Percentiles rank a stretch among this genome's conserved stretches.
Conservation (phyloP, 139 green algal species). For the Zygnema cylindricum region DNA sequence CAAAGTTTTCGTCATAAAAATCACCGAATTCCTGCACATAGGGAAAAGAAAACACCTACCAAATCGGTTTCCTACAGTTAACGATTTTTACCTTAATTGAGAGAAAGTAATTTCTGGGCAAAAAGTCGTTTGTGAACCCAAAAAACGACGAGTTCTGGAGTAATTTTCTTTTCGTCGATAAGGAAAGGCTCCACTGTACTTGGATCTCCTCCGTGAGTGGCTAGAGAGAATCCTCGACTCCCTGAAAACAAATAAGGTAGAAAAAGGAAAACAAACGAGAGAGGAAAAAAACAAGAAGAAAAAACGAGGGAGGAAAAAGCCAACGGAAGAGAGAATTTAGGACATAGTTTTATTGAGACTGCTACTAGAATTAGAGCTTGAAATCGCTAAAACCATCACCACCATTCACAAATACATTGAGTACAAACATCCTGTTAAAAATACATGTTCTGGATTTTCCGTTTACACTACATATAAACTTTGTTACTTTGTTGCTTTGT, state of each 20-base stretch:
- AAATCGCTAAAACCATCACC: too few species aligned
- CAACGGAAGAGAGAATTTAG: neutral
- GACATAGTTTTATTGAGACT: too few species aligned
- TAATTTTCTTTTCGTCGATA: constrained; percentile 62
- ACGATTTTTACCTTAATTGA: constrained; percentile 28
- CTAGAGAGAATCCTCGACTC: constrained; percentile 53
- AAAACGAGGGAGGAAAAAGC: neutral
- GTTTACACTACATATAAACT: too few species aligned
- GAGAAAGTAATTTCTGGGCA: constrained; percentile 57
- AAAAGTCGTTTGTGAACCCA: constrained; percentile 58
- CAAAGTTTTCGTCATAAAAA: neutral
- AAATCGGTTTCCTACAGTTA: neutral
- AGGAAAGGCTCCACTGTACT: constrained; percentile 65
- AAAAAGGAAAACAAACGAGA: neutral
- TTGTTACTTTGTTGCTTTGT: too few species aligned
- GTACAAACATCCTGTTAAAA: too few species aligned
- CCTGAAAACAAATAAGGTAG: constrained; percentile 23
- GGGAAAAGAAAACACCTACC: constrained; percentile 10
- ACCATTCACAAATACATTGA: too few species aligned
- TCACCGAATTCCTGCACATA: too few species aligned
- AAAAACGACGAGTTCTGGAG: constrained; percentile 58
- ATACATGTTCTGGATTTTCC: too few species aligned
- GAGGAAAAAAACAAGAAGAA: too few species aligned
- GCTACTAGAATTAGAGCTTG: too few species aligned
- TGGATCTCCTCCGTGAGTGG: constrained; percentile 43